phyloP scores from a whole-genome alignment of 495 filamentous ascomycete species.

The Neurospora hispaniola region DNA sequence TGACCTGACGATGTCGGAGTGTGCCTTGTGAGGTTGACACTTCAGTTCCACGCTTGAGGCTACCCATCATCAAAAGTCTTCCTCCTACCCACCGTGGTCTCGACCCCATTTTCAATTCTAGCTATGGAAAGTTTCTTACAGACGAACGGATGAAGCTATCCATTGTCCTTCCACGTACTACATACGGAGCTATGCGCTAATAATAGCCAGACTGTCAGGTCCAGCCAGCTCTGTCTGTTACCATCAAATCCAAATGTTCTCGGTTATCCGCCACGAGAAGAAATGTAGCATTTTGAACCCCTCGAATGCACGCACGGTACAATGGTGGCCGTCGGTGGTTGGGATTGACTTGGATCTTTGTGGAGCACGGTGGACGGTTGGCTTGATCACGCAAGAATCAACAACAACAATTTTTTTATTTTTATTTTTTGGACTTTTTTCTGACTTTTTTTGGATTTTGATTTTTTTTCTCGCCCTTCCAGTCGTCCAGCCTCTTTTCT shows the following conservation, averaged over 20 bases:
- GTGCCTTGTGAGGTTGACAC: background rate
- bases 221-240: background rate
- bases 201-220: background rate
- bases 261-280: background rate
- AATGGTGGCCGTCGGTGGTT: background rate
- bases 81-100: background rate
- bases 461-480: background rate
- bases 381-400: background rate
- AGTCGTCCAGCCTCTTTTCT: background rate
- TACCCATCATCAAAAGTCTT: background rate
- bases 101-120: background rate
- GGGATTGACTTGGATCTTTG: background rate
- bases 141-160: background rate
- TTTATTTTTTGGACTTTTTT: background rate
- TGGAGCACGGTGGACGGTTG: background rate
- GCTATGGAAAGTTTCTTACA: background rate
- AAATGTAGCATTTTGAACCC: background rate
- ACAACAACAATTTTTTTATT: background rate
- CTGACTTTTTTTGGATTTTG: too few species aligned
- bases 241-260: background rate
- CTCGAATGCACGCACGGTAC: background rate
- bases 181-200: background rate
- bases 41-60: background rate
- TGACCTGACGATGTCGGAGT: background rate
- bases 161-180: background rate